Base-by-base conservation (phyloP, 164 flowering plant species). In the Vitis rupestris region DNA sequence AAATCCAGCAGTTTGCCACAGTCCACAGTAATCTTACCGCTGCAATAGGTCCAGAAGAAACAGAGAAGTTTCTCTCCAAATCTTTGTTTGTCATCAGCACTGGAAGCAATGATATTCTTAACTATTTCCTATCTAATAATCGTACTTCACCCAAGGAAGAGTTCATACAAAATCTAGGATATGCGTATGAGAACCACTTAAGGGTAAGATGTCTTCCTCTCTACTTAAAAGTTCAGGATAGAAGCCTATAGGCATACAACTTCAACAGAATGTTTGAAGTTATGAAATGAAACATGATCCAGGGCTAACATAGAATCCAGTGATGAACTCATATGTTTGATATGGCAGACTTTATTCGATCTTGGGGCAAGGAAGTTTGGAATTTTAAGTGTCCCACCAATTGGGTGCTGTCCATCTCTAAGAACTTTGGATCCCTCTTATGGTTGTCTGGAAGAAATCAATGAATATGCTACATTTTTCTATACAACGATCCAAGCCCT, bases 361-460 rank as follows among this genome's bases (percentile, higher is more conserved):
- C 14, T 75, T 52, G 81, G 79, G 15, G 79, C 82, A 6, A 57
- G 74, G 50, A 79, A 65, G 56, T 69, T 79, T 48, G 79, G 65
- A 8, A 65, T 79, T 8, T 6, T 72, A 4, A 52, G 79, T 13
- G 59, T 69, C 23, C 50, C 74, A 3, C 67, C 82, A 44, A 51
- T 78, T 3, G 82, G 82, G 3, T 75, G 79, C 64, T 59, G 69
- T 12, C 82, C 82, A 1, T 4, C 2, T 0, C 16, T 4, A n/a
- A 73, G 76, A 27, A 37, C 49, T 9, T 2, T 6, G 0, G 50
- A 30, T 19, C 57, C n/a, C 12, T 51, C 57, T 12, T 64, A 58
- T 16, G 65, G 13, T 11, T 71, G 81, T 47, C 0, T 16, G 4
- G 17, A 48, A 10, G 55, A 13, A 51, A 8, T 66, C 17, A 79